These are phyloP conservation scores for Sideroxylon spinosum DNA, from an alignment of 179 eudicot genomes.

Conservation along the genomic window DNA sequence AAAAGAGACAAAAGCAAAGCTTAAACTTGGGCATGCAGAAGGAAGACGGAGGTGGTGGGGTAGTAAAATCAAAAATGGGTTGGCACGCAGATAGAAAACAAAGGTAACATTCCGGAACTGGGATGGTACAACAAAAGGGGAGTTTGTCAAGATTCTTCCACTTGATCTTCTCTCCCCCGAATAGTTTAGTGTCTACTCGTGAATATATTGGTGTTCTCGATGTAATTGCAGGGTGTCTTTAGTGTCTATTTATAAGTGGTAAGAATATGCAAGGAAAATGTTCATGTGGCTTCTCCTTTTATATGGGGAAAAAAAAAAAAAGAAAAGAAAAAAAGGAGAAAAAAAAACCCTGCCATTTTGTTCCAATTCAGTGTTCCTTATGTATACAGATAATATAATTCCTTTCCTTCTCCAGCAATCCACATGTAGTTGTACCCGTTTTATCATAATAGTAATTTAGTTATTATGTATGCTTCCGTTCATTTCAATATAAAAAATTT, in stretches of 20 bases:
- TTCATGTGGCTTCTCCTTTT: conserved; percentile 11
- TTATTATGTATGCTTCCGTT: no score
- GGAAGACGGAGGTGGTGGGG: conserved; percentile 73
- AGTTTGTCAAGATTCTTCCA: conserved; percentile 9
- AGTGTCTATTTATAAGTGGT: not conserved
- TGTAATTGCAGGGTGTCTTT: conserved; percentile 16
- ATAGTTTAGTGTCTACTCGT: conserved; percentile 17
- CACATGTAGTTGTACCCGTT: no score
- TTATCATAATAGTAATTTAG: no score
- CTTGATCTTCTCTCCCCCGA: not conserved
- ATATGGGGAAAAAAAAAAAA: no score
- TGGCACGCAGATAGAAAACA: not conserved
- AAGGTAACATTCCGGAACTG: not conserved
- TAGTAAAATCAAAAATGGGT: conserved; percentile 31
- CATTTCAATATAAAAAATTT: no score
- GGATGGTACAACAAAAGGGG: conserved; percentile 14
- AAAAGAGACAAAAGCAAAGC: conserved; percentile 51
- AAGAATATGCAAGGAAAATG: conserved; percentile 12
- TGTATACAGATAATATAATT: not conserved
- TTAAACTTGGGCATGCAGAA: conserved; percentile 43
- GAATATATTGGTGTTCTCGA: conserved; percentile 15
- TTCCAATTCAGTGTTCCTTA: not conserved
- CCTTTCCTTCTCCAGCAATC: not conserved
- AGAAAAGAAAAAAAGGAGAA: not conserved
- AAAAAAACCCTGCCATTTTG: no score